phyloP scores from a whole-genome alignment of 257 asterid species.

The Solanum gracilifrons region DNA sequence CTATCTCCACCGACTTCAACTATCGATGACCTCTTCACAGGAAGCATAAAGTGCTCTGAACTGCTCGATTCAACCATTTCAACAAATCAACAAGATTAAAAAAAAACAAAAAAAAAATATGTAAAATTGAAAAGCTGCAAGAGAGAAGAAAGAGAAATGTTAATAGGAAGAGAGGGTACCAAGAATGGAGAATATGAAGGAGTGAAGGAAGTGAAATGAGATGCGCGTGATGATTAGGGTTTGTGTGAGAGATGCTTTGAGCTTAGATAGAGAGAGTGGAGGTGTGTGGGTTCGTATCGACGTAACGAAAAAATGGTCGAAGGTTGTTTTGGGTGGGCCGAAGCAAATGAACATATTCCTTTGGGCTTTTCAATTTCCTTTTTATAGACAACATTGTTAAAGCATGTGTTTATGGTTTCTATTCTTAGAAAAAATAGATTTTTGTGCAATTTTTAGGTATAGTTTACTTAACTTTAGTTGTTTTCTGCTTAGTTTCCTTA shows the following conservation, averaged over 20 bases:
- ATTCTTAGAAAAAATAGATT: not conserved
- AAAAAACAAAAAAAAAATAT: not conserved
- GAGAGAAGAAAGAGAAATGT: not conserved
- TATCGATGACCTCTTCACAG: conserved; percentile 14
- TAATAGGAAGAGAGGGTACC: not conserved
- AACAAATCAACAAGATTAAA: not conserved
- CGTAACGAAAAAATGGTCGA: not conserved
- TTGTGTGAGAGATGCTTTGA: not conserved
- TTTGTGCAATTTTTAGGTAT: not conserved
- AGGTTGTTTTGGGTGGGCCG: not conserved
- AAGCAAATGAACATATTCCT: not conserved
- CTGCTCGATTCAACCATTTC: conserved; percentile 16
- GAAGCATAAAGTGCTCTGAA: conserved; percentile 24
- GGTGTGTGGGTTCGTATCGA: not conserved
- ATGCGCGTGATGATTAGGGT: conserved; percentile 12
- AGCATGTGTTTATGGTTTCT: not conserved
- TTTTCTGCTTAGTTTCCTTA: not conserved
- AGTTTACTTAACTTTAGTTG: not conserved
- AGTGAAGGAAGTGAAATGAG: not conserved
- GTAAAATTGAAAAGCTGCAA: not conserved
- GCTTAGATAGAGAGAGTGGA: not conserved
- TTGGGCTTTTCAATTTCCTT: not conserved
- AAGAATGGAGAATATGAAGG: conserved; percentile 2
- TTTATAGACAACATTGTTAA: not conserved
- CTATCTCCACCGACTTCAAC: conserved; percentile 3